Evolutionary conservation across 495 filamentous ascomycete genomes (phyloP).

Genomic region (Lophiotrema nucula): DNA sequence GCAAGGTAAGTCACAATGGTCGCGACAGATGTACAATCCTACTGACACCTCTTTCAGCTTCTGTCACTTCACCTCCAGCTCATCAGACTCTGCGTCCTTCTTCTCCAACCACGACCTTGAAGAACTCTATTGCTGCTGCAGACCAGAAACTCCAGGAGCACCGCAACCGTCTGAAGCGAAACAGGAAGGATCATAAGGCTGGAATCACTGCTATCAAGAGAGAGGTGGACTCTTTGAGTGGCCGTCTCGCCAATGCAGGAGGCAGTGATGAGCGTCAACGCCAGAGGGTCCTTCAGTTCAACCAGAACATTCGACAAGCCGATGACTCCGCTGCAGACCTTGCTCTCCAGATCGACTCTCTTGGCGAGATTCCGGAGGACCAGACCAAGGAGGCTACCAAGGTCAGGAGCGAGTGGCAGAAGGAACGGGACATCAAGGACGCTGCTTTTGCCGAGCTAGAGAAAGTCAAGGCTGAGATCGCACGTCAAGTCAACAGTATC

Average conservation of each 20-base stretch:
- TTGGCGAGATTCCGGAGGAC: conserved; percentile 67
- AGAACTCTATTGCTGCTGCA: conserved; percentile 78
- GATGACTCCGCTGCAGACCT: conserved; percentile 68
- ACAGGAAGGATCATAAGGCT: conserved; percentile 76
- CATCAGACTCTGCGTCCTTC: conserved; percentile 63
- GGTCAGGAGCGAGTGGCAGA: conserved; percentile 61
- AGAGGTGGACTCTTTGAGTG: conserved; percentile 73
- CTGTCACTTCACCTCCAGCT: conserved; percentile 54
- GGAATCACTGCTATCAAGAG: conserved; percentile 67
- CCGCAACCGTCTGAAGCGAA: conserved; percentile 68
- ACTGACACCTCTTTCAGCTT: conserved; percentile 45
- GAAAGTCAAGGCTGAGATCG: conserved; percentile 60
- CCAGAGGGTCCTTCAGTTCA: conserved; percentile 73
- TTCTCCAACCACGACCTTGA: conserved; percentile 86
- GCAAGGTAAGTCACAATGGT: conserved; percentile 57
- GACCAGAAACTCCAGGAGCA: conserved; percentile 77
- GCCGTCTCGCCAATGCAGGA: conserved; percentile 67
- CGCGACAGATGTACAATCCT: too few species aligned
- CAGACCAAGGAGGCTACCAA: conserved; percentile 59
- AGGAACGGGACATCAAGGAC: conserved; percentile 63
- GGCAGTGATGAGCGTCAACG: conserved; percentile 79
- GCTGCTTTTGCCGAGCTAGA: conserved; percentile 58
- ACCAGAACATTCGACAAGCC: conserved; percentile 77
- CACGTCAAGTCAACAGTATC: conserved; percentile 61
- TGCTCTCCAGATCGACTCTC: conserved; percentile 61